Evolutionary conservation across 345 rosid genomes (phyloP), one percentile per base, ranked within the genome.

Genomic region (Populus ilicifolia): DNA sequence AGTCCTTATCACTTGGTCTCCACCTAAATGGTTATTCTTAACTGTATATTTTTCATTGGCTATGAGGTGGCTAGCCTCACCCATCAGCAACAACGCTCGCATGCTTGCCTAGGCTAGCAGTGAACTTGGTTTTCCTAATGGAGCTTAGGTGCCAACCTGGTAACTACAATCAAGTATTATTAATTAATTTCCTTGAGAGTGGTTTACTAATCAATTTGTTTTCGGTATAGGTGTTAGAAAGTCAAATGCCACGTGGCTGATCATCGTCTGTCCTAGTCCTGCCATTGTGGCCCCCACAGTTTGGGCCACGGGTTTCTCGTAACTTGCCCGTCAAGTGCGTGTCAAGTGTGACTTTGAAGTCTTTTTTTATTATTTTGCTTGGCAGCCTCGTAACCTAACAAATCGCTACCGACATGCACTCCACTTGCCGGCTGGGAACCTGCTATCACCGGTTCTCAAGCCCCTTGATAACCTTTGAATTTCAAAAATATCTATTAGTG

Each of bases 311-410:
- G 83, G 88, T 78, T 71, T 44, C 71, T 27, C 71, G 48, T 78
- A 48, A 73, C 33, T 27, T 79, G 83, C 79, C 87, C 73, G 78
- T 85, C 82, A 76, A 68, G 82, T 84, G 83, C 84, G 85, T 77
- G 85, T 80, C 87, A 77, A 78, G 77, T 85, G 89, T 84, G 66
- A 78, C 86, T 54, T 38, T 16, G 52, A 16, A 46, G 74, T 33
- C 38, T 17, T 30, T 4, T 33, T 38, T 74, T 74, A 11, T 72
- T 74, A 11, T 66, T 6, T 33, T 7, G 18, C 23, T 35, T 66
- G 39, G 69, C 39, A 17, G 18, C 29, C 41, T 13, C 62, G 6
- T 71, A 30, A 71, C 2, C 38, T 25, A 6, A 30, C 71, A 52
- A 52, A 38, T 21, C 5, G 44, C 46, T 14, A 8, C 36, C 65